phyloP scores from a whole-genome alignment of 2,329 filamentous ascomycete genomes.

The Diaporthe caulivora region DNA sequence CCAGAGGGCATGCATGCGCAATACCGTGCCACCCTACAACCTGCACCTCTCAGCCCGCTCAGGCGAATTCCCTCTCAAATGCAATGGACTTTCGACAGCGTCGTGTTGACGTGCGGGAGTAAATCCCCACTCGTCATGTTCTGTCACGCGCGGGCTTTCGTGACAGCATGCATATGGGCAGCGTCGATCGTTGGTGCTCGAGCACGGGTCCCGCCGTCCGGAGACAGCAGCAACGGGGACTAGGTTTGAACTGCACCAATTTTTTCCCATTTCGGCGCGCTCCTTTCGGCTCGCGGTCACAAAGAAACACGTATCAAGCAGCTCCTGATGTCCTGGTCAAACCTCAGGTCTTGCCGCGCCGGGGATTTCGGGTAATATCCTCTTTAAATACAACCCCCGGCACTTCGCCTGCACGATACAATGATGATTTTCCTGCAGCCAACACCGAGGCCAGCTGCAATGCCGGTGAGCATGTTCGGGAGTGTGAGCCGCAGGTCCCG shows the following conservation, averaged over 20 bases:
- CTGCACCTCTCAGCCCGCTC: neutral
- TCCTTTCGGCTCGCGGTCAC: neutral
- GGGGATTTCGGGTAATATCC: neutral
- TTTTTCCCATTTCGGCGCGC: neutral
- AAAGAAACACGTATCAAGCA: neutral
- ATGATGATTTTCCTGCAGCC: neutral
- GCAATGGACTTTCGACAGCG: neutral
- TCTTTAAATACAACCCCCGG: neutral
- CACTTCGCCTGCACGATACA: neutral
- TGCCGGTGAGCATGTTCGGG: constrained; percentile 8
- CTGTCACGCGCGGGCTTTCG: neutral
- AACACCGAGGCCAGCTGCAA: neutral
- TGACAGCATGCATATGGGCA: neutral
- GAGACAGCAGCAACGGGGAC: neutral
- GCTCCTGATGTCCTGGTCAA: neutral
- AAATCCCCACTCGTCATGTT: neutral
- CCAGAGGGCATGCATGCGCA: neutral
- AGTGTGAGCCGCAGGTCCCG: neutral
- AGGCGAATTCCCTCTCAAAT: neutral
- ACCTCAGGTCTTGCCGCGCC: neutral
- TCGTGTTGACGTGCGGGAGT: neutral
- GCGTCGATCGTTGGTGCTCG: neutral
- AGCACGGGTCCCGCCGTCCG: neutral
- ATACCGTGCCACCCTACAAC: neutral
- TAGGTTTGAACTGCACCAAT: neutral